Evolutionary conservation across 1,284 basidiomycete genomes (phyloP).

Genomic region (Somion occarium): DNA sequence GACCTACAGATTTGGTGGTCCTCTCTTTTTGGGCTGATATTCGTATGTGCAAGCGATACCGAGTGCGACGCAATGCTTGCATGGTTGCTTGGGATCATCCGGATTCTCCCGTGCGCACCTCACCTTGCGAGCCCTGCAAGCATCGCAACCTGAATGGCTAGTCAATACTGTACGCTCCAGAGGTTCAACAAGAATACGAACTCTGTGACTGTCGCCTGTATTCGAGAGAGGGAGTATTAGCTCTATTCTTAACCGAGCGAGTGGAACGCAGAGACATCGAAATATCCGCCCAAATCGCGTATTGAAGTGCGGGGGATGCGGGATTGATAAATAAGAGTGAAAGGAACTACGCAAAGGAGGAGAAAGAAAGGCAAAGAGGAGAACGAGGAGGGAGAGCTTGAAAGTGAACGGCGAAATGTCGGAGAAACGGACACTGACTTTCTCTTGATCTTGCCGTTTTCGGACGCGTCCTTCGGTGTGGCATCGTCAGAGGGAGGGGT

Average conservation of each 20-base stretch:
- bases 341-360: conserved; percentile 10
- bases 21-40: conserved; percentile 88
- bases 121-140: conserved; percentile 79
- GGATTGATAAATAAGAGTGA: background rate
- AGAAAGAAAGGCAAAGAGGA: conserved; percentile 20
- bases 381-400: conserved; percentile 17
- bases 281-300: background rate
- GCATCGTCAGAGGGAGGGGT: conserved; percentile 61
- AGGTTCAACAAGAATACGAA: conserved; percentile 32
- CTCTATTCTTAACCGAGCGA: conserved; percentile 17
- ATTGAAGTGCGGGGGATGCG: background rate
- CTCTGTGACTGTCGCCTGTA: conserved; percentile 76
- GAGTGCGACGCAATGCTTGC: conserved; percentile 81
- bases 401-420: conserved; percentile 34
- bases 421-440: conserved; percentile 52
- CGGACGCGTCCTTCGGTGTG: conserved; percentile 45
- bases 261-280: conserved; percentile 19
- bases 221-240: conserved; percentile 25
- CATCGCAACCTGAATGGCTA: conserved; percentile 63
- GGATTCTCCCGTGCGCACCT: conserved; percentile 74
- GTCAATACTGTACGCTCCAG: conserved; percentile 15
- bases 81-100: conserved; percentile 67
- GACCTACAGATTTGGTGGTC: conserved; percentile 82
- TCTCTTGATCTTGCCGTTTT: conserved; percentile 67
- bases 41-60: conserved; percentile 85